Evolutionary conservation across 768 basidiomycete species (phyloP).

Genomic region (Hericium erinaceus): DNA sequence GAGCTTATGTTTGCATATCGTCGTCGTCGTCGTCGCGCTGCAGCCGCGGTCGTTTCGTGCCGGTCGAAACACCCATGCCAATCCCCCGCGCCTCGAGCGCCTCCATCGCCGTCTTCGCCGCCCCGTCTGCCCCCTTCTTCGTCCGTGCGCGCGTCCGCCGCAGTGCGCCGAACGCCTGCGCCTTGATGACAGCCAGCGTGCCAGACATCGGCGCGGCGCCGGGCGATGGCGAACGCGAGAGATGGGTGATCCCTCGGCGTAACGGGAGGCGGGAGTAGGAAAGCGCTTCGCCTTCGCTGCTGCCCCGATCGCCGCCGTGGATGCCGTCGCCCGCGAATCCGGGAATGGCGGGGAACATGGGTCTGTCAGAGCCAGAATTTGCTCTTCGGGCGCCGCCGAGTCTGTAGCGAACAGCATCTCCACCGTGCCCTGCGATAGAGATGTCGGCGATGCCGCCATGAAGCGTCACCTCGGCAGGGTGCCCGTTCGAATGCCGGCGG

Average conservation of each 20-base stretch:
- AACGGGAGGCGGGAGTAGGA: slow-evolving; percentile 13
- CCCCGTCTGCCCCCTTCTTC: slow-evolving; percentile 65
- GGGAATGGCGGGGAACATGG: slow-evolving; percentile 37
- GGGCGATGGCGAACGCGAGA: slow-evolving; percentile 38
- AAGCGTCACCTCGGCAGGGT: slow-evolving; percentile 54
- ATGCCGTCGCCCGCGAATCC: slow-evolving; percentile 44
- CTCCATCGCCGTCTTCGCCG: slow-evolving; percentile 68
- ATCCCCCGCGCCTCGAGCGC: slow-evolving; percentile 78
- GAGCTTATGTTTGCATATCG: slow-evolving; percentile 1
- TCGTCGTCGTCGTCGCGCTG: slow-evolving; percentile 28
- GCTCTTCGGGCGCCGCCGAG: slow-evolving; percentile 38
- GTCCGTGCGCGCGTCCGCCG: slow-evolving; percentile 68
- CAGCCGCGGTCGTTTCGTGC: slow-evolving; percentile 41
- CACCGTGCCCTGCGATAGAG: slow-evolving; percentile 39
- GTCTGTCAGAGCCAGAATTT: slow-evolving; percentile 39
- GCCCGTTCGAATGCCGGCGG: slow-evolving; percentile 45
- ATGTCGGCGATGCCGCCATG: slow-evolving; percentile 71
- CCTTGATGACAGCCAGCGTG: slow-evolving; percentile 85
- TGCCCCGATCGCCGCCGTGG: slow-evolving; percentile 38
- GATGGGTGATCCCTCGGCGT: slow-evolving; percentile 8
- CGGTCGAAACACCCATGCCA: slow-evolving; percentile 28
- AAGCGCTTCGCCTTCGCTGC: slow-evolving; percentile 30
- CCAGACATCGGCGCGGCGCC: slow-evolving; percentile 49
- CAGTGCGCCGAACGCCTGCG: slow-evolving; percentile 79
- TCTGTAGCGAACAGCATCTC: slow-evolving; percentile 55